Percentiles rank a stretch among this genome's conserved stretches.
These are phyloP conservation scores for Lachancea cidri DNA, from an alignment of 805 yeast species.

Conservation along the genomic window DNA sequence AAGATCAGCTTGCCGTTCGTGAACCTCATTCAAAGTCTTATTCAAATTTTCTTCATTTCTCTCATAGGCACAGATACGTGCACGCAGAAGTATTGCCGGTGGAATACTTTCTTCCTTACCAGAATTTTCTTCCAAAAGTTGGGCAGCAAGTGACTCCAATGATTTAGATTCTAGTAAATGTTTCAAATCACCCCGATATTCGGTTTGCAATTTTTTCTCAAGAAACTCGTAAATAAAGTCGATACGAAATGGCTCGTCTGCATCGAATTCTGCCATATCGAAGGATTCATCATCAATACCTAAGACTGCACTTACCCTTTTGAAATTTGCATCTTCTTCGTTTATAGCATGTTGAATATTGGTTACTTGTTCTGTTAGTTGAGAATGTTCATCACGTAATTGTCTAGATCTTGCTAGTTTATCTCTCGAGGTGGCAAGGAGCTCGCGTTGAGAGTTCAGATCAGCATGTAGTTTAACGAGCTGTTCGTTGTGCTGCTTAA, in stretches of 20 bases:
- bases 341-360: slow-evolving; percentile 59
- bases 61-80: slow-evolving; percentile 76
- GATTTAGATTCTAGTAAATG: slow-evolving; percentile 21
- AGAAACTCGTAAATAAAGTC: slow-evolving; percentile 53
- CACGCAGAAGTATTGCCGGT: slow-evolving; percentile 48
- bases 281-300: slow-evolving; percentile 31
- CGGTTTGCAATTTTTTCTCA: slow-evolving; percentile 35
- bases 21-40: slow-evolving; percentile 47
- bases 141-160: slow-evolving; percentile 18
- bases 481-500: slow-evolving; percentile 46
- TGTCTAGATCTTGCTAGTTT: slow-evolving; percentile 28
- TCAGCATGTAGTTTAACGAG: slow-evolving; percentile 49
- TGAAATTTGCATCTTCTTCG: slow-evolving; percentile 57
- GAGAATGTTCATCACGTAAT: slow-evolving; percentile 51
- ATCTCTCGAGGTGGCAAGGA: slow-evolving; percentile 24
- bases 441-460: slow-evolving; percentile 21
- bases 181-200: slow-evolving; percentile 28
- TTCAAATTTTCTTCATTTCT: slow-evolving; percentile 58
- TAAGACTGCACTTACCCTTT: slow-evolving; percentile 36
- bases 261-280: slow-evolving; percentile 59
- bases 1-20: slow-evolving; percentile 48
- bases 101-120: slow-evolving; percentile 27
- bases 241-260: slow-evolving; percentile 87
- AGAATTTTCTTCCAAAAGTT: slow-evolving; percentile 18
- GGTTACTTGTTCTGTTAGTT: slow-evolving; percentile 48